Base-by-base conservation (phyloP, 2,329 filamentous ascomycete genomes). In the Alternaria arbusti region DNA sequence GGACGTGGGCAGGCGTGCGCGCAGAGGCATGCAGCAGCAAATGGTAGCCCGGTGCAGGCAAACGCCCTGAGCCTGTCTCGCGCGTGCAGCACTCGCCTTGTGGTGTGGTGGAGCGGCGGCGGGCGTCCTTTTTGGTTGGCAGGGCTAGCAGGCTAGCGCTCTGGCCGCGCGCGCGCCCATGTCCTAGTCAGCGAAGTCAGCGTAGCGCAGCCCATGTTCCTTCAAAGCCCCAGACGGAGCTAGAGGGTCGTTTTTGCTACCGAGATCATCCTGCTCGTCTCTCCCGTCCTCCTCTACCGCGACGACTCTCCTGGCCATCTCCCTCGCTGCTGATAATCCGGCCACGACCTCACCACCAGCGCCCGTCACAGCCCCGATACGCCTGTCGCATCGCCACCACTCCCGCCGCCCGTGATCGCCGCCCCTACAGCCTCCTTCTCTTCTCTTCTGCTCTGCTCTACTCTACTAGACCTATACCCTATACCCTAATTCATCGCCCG, bases 181-280 rank as follows among this genome's bases (percentile, higher is more conserved):
- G 56, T 62, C 20, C 47, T 36, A 17, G 43, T 60, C 43, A 25
- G 17, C 36, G 36, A 40, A 40, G 36, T 40, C 36, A 40, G 36
- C 36, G 36, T 40, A 40, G 36, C 54, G 56, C 22, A 51, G 49
- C 49, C 52, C 52, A 20, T 57, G 40, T 55, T 54, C 44, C 30
- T 46, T 64, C 54, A 60, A 59, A 58, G 65, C 57, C 60, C 63
- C 69, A 66, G 66, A 64, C 61, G 65, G 60, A 64, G 59, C 63
- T 61, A 66, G 54, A 56, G 56, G 47, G 66, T 70, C 70, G 68
- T 73, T 74, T 74, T 74, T 70, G 68, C 66, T 71, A 67, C 68
- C 67, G 65, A 61, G 56, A 58, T 63, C 52, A 51, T 67, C 59
- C 64, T 67, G 65, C 65, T 68, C 55, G 63, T 52, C 63, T 60